A percentile compares a stretch with the other conserved stretches of the same genome.
These are phyloP conservation scores for Tausonia pullulans DNA, from an alignment of 1,284 basidiomycete genomes.

Conservation along the genomic window DNA sequence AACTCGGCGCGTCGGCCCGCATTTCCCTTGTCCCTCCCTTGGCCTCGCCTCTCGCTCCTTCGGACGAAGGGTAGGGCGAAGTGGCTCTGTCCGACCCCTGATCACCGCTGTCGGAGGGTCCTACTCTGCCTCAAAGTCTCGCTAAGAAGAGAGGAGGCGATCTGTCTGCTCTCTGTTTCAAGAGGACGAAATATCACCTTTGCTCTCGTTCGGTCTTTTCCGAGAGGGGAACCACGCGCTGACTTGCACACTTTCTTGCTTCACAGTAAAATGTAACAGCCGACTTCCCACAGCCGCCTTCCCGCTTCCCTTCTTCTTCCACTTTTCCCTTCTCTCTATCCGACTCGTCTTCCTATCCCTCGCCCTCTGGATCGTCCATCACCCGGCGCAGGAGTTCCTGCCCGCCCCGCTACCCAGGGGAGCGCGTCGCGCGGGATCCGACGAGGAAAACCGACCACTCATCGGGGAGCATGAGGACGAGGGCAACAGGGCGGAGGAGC, in stretches of 20 bases:
- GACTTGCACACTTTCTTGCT: neutral
- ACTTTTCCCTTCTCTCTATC: neutral
- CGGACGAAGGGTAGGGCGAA: no score
- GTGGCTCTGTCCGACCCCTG: no score
- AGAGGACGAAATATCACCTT: neutral
- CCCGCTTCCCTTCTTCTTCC: neutral
- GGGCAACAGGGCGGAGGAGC: no score
- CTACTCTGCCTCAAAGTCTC: no score
- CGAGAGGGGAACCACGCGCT: neutral
- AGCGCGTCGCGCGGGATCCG: no score
- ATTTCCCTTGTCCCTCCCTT: no score
- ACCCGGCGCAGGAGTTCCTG: neutral
- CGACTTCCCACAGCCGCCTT: neutral
- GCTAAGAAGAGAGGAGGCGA: no score
- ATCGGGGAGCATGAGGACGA: no score
- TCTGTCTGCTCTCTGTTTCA: neutral
- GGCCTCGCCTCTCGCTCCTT: no score
- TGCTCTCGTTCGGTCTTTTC: neutral
- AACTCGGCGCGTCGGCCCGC: no score
- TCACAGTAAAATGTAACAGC: neutral
- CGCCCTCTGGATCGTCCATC: neutral
- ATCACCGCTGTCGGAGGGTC: no score
- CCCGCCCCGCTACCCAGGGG: neutral
- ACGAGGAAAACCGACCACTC: no score
- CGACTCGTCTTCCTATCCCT: neutral